A percentile compares a stretch with the other conserved stretches of the same genome.
phyloP scores from a whole-genome alignment of 139 green algal species.

The Ettlia oleoabundans region DNA sequence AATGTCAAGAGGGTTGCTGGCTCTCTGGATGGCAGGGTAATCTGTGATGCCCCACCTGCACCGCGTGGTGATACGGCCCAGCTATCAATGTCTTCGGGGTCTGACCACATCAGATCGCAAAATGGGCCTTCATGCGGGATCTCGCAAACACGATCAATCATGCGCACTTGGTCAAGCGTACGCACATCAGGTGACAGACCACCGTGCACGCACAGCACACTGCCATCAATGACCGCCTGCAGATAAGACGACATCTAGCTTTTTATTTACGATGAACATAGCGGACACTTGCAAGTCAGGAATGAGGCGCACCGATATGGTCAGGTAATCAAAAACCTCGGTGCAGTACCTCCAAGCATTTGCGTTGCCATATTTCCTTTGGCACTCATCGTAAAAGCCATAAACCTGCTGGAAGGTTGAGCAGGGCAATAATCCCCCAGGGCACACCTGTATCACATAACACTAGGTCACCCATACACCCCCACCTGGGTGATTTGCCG shows the following conservation, averaged over 20 bases:
- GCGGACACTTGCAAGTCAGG: too few species aligned
- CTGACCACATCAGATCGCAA: conserved; percentile 99
- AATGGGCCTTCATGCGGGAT: conserved; percentile 98
- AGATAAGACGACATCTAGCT: too few species aligned
- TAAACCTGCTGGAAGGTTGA: conserved; percentile 81
- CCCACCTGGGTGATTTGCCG: conserved; percentile 98
- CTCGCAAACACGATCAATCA: conserved; percentile 96
- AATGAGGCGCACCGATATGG: conserved; percentile 77
- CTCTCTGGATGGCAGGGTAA: too few species aligned
- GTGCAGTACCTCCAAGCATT: conserved; percentile 99
- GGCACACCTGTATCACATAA: too few species aligned
- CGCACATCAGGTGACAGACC: conserved; percentile 95
- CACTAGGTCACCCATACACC: too few species aligned
- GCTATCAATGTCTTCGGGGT: conserved; percentile 98
- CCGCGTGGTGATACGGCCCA: conserved; percentile 94
- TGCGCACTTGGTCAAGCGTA: conserved; percentile 97
- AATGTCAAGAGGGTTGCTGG: too few species aligned
- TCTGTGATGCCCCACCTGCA: too few species aligned
- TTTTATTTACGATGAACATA: too few species aligned
- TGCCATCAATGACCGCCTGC: conserved; percentile 92
- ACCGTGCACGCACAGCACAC: conserved; percentile 97
- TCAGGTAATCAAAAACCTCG: conserved; percentile 99
- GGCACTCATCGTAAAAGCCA: conserved; percentile 99
- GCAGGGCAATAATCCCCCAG: too few species aligned
- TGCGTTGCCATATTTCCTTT: conserved; percentile 98